phyloP scores from a whole-genome alignment of 352 stramenopile genomes.

The Pythium myriotylum region DNA sequence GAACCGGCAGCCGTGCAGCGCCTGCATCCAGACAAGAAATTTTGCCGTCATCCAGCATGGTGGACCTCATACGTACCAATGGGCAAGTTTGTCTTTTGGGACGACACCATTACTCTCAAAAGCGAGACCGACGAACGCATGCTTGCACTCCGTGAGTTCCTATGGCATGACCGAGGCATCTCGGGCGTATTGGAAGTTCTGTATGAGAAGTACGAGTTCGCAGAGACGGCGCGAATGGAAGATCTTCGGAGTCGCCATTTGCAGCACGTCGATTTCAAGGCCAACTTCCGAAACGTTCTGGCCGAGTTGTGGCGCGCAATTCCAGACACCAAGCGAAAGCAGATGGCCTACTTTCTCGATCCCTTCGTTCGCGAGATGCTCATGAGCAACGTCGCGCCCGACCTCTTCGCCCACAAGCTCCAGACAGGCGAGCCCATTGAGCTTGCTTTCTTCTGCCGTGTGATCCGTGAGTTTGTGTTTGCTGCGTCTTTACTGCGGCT shows the following conservation, averaged over 20 bases:
- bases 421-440: conserved; percentile 45
- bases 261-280: conserved; percentile 41
- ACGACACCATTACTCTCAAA: conserved; percentile 61
- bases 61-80: conserved; percentile 65
- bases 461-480: conserved; percentile 68
- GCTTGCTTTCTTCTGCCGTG: conserved; percentile 51
- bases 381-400: conserved; percentile 42
- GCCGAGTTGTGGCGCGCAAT: conserved; percentile 63
- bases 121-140: conserved; percentile 58
- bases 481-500: conserved; percentile 55
- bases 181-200: conserved; percentile 57
- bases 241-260: conserved; percentile 61
- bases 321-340: conserved; percentile 47
- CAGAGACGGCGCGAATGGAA: conserved; percentile 71
- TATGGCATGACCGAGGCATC: conserved; percentile 50
- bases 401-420: conserved; percentile 28
- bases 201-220: conserved; percentile 80
- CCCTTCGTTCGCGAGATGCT: conserved; percentile 69
- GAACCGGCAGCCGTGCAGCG: conserved; percentile 24
- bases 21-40: conserved; percentile 43
- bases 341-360: conserved; percentile 60
- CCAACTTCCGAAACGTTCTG: conserved; percentile 47
- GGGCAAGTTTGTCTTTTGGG: conserved; percentile 68
- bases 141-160: conserved; percentile 39
- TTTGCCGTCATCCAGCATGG: conserved; percentile 51